Percentiles rank a stretch among this genome's conserved stretches.
Evolutionary conservation across 805 yeast genomes (phyloP).

Genomic region (Candida pini): DNA sequence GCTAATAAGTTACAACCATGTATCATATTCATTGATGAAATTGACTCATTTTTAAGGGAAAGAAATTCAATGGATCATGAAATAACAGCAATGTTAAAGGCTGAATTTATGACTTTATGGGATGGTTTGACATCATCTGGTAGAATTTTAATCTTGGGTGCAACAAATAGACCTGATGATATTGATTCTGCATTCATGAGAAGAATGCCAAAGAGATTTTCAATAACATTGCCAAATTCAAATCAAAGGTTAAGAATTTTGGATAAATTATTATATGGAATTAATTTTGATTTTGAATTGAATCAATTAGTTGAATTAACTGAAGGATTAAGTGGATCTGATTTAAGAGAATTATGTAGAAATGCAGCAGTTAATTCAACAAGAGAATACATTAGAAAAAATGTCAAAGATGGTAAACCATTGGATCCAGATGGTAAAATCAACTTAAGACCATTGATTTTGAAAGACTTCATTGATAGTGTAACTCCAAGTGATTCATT

Average conservation of each 20-base stretch:
- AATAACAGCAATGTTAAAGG: slow-evolving; percentile 89
- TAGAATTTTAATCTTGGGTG: slow-evolving; percentile 83
- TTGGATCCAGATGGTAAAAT: slow-evolving; percentile 31
- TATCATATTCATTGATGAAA: slow-evolving; percentile 92
- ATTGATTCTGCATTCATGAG: slow-evolving; percentile 90
- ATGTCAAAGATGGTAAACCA: slow-evolving; percentile 39
- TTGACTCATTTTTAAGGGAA: slow-evolving; percentile 88
- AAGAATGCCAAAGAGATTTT: slow-evolving; percentile 86
- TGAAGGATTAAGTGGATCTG: slow-evolving; percentile 83
- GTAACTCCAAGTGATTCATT: slow-evolving; percentile 26
- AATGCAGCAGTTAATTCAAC: slow-evolving; percentile 90
- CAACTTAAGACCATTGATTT: slow-evolving; percentile 55
- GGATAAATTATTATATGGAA: slow-evolving; percentile 58
- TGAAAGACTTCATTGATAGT: slow-evolving; percentile 54
- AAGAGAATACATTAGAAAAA: slow-evolving; percentile 68
- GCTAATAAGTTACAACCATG: slow-evolving; percentile 91
- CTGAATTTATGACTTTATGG: slow-evolving; percentile 97
- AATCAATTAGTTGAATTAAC: slow-evolving; percentile 57
- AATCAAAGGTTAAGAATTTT: slow-evolving; percentile 68
- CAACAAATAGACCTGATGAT: slow-evolving; percentile 88
- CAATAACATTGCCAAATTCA: slow-evolving; percentile 65
- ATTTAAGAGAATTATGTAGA: slow-evolving; percentile 83
- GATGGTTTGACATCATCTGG: slow-evolving; percentile 81
- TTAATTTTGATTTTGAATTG: slow-evolving; percentile 63
- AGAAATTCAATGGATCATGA: slow-evolving; percentile 85